Percentiles rank a stretch among this genome's conserved stretches.
Conservation (phyloP, 1,284 basidiomycete species). For the Amylostereum areolatum region DNA sequence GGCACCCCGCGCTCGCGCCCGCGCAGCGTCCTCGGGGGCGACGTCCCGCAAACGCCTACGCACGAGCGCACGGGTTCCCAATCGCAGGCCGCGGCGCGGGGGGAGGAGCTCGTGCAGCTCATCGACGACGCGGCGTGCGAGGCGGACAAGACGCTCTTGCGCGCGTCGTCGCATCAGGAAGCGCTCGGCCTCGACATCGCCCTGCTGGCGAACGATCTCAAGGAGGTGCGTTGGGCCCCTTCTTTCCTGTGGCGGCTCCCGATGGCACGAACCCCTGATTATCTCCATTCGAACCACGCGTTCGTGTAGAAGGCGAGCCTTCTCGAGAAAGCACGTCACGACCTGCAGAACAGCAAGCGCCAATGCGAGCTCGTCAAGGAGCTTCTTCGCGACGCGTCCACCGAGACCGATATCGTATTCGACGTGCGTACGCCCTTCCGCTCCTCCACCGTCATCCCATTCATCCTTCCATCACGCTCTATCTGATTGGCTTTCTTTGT, state of each 20-base stretch:
- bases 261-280: too few relatives aligned
- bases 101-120: slow-evolving; percentile 21
- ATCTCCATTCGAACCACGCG: background rate
- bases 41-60: slow-evolving; percentile 9
- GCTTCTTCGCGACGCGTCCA: slow-evolving; percentile 68
- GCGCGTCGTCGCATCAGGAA: slow-evolving; percentile 47
- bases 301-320: slow-evolving; percentile 46
- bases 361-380: slow-evolving; percentile 75
- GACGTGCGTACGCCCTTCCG: slow-evolving; percentile 49
- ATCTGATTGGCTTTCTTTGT: too few relatives aligned
- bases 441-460: background rate
- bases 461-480: slow-evolving; percentile 4
- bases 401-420: slow-evolving; percentile 87
- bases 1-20: slow-evolving; percentile 39
- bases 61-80: slow-evolving; percentile 19
- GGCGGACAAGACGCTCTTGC: slow-evolving; percentile 48
- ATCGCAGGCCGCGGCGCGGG: slow-evolving; percentile 16
- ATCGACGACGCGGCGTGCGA: slow-evolving; percentile 52
- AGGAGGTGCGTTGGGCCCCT: slow-evolving; percentile 55
- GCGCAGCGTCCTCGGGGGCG: slow-evolving; percentile 24
- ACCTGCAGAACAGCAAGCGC: slow-evolving; percentile 63
- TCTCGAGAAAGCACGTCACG: slow-evolving; percentile 53
- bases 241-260: too few relatives aligned
- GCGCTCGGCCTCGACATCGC: slow-evolving; percentile 43
- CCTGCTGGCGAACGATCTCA: slow-evolving; percentile 42